phyloP scores from a whole-genome alignment of 352 stramenopile genomes.

The Lagenidium giganteum region DNA sequence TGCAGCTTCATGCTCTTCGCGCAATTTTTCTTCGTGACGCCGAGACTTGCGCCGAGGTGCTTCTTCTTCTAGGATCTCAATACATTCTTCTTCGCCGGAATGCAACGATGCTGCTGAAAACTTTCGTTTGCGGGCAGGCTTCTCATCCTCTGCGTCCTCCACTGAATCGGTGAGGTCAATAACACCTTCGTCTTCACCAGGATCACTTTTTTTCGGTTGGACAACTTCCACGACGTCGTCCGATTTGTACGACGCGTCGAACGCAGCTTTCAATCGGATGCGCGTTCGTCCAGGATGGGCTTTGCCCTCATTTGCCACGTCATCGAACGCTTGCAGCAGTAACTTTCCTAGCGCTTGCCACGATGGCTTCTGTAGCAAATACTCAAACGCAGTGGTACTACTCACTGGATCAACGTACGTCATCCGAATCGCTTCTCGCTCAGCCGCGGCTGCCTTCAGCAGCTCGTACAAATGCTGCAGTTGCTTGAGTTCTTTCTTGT shows the following conservation, averaged over 20 bases:
- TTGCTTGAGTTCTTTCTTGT: constrained; percentile 1
- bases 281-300: constrained; percentile 13
- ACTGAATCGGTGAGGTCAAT: too few relatives aligned
- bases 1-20: constrained; percentile 62
- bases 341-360: constrained; percentile 54
- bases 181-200: constrained; percentile 6
- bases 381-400: too few relatives aligned
- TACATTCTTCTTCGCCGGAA: background rate
- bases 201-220: constrained; percentile 9
- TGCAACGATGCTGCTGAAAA: too few relatives aligned
- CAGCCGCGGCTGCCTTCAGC: constrained; percentile 16
- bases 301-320: constrained; percentile 27
- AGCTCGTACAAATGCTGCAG: too few relatives aligned
- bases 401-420: too few relatives aligned
- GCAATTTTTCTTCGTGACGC: constrained; percentile 55
- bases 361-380: constrained; percentile 33
- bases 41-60: constrained; percentile 51
- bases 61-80: constrained; percentile 21
- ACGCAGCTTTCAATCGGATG: constrained; percentile 22
- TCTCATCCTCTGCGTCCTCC: too few relatives aligned
- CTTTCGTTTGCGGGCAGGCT: too few relatives aligned
- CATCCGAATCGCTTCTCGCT: too few relatives aligned
- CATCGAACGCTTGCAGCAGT: constrained; percentile 58
- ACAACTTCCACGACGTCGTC: background rate
- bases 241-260: background rate